Evolutionary conservation across 148 eudicot genomes (phyloP).

Genomic region (Amaranthus hypochondriacus): DNA sequence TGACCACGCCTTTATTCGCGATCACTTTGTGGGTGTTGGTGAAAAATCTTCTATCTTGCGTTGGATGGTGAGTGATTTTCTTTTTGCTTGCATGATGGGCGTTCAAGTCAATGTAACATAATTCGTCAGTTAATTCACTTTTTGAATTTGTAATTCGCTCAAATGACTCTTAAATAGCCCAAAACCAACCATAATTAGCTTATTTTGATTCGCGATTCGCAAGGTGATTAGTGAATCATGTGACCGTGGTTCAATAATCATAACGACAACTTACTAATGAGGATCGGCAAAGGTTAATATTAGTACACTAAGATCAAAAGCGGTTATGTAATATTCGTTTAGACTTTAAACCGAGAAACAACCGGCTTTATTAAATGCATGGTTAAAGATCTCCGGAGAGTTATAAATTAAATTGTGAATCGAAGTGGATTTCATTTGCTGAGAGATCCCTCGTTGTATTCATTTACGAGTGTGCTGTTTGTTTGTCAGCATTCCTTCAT

Average conservation of each 20-base stretch:
- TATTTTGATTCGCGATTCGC: too few species aligned
- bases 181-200: too few species aligned
- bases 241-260: too few species aligned
- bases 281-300: background rate
- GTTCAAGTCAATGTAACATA: background rate
- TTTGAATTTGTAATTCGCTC: background rate
- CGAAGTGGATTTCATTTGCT: background rate
- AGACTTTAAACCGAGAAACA: background rate
- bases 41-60: conserved; percentile 43
- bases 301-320: background rate
- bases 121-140: background rate
- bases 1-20: conserved; percentile 66
- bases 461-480: conserved; percentile 1
- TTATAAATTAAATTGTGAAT: too few species aligned
- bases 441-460: background rate
- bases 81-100: background rate
- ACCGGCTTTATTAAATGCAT: background rate
- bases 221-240: too few species aligned
- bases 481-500: conserved; percentile 60
- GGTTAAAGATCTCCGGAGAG: background rate
- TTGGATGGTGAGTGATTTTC: conserved; percentile 62
- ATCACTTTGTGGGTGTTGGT: conserved; percentile 59
- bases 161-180: too few species aligned
- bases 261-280: background rate
- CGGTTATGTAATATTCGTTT: background rate